Evolutionary conservation across 179 eudicot genomes (phyloP).

Genomic region (Amaranthus tricolor): DNA sequence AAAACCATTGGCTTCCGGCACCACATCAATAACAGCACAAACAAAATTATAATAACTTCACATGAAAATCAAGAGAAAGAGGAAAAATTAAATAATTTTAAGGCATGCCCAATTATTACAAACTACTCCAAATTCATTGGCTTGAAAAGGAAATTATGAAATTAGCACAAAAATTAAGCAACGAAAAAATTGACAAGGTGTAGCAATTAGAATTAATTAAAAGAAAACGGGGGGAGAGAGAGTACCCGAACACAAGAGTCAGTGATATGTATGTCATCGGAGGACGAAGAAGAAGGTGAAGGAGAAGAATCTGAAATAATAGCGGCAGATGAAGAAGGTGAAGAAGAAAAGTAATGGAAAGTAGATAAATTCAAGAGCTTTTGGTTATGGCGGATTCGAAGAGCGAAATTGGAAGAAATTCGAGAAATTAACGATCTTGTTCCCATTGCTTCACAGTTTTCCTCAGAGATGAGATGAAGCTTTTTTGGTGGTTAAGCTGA

Average conservation of each 20-base stretch:
- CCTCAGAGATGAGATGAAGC: too few relatives aligned
- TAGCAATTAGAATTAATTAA: neutral
- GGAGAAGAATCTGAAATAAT: constrained; percentile 9
- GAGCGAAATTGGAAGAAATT: constrained; percentile 34
- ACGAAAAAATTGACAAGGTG: neutral
- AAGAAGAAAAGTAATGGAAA: constrained; percentile 27
- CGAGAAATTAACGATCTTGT: constrained; percentile 43
- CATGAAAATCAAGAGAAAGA: too few relatives aligned
- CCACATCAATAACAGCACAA: too few relatives aligned
- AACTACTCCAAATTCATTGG: too few relatives aligned
- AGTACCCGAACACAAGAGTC: constrained; percentile 70
- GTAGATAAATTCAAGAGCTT: constrained; percentile 28
- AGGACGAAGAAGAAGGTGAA: constrained; percentile 23
- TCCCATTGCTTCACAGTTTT: constrained; percentile 2
- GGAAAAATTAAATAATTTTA: too few relatives aligned
- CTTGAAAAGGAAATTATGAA: too few relatives aligned
- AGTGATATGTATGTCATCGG: constrained; percentile 54
- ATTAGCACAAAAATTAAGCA: neutral
- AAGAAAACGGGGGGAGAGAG: neutral
- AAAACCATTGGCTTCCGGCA: too few relatives aligned
- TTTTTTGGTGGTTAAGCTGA: too few relatives aligned
- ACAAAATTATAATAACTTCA: too few relatives aligned
- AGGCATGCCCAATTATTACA: too few relatives aligned
- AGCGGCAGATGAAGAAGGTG: neutral
- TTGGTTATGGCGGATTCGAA: constrained; percentile 50